Base-by-base conservation (phyloP, 805 yeast species). In the Wickerhamiella kurtzmanii region DNA sequence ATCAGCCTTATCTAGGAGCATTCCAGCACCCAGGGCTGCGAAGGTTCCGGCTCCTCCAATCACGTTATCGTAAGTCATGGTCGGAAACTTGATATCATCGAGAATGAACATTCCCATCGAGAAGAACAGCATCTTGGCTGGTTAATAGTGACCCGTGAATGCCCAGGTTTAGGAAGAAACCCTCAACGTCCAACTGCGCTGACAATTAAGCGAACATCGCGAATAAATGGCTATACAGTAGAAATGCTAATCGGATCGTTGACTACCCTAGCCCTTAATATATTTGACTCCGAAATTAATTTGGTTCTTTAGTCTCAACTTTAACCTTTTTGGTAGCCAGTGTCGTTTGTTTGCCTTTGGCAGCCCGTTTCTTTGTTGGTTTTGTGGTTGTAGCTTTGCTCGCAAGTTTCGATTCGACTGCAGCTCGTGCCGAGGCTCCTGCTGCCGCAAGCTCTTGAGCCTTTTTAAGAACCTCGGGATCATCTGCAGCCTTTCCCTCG, bases 1-100 rank as follows among this genome's bases (percentile, higher is more conserved):
- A 18, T 61, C 49, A 0, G 51, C 51, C 0, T 56, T 48, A 0
- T 75, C 58, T 1, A 77, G 67, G 44, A 83, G 57, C 32, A 67
- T 67, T 20, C 88, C 66, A 0, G 85, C 78, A 0, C 96, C 96
- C 15, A 82, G 65, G 1, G 79, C 74, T 1, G 87, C 87, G 60
- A 74, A 88, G 0, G 89, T 75, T 0, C 94, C 96, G 2, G 88
- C 97, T 2, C 97, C 97, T 0, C 97, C 97, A 42, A 84, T 69
- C 5, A 88, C 70, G 59, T 83, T 61, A 1, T 41, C 9, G 48
- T 53, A 69, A 47, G 48, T 65, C 44, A 51, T 64, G 52, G 45
- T 60, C 0, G 75, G 71, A 56, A 75, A 78, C 48, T 75, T 78
- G 54, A 87, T 84, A 53, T 85, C 95, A 62, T 88, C 97, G 16